phyloP scores from a whole-genome alignment of 2,329 filamentous ascomycete species.

The Ophioceras dolichostomum region DNA sequence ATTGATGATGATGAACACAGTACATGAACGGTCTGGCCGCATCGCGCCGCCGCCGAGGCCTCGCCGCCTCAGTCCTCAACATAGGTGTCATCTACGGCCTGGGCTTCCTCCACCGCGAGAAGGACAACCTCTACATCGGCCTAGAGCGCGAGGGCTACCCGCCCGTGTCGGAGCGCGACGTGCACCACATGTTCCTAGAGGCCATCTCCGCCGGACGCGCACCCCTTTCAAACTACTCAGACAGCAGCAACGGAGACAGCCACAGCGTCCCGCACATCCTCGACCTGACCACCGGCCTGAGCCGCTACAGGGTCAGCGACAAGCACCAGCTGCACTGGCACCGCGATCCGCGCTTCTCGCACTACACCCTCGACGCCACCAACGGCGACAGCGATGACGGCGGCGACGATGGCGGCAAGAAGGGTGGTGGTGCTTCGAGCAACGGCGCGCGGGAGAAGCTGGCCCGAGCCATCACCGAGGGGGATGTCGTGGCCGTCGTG shows the following conservation, averaged over 20 bases:
- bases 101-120: constrained; percentile 28
- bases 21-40: constrained; percentile 32
- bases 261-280: constrained; percentile 7
- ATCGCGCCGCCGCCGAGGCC: constrained; percentile 18
- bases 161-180: constrained; percentile 34
- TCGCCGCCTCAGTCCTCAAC: constrained; percentile 26
- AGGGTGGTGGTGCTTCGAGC: background rate
- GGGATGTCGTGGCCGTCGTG: constrained; percentile 14
- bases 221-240: no score
- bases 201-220: constrained; percentile 28
- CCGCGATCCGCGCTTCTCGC: constrained; percentile 27
- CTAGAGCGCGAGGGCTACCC: constrained; percentile 31
- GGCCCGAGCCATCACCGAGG: constrained; percentile 8
- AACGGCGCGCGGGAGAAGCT: constrained; percentile 15
- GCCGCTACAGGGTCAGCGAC: constrained; percentile 20
- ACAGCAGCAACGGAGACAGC: no score
- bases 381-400: constrained; percentile 5
- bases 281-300: constrained; percentile 27
- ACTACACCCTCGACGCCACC: constrained; percentile 19
- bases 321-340: constrained; percentile 26
- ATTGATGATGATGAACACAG: no score
- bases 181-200: constrained; percentile 39
- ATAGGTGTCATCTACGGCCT: constrained; percentile 33
- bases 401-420: background rate
- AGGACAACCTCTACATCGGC: constrained; percentile 22